phyloP scores from a whole-genome alignment of 2,329 filamentous ascomycete species.

The Penicillium capsulatum region DNA sequence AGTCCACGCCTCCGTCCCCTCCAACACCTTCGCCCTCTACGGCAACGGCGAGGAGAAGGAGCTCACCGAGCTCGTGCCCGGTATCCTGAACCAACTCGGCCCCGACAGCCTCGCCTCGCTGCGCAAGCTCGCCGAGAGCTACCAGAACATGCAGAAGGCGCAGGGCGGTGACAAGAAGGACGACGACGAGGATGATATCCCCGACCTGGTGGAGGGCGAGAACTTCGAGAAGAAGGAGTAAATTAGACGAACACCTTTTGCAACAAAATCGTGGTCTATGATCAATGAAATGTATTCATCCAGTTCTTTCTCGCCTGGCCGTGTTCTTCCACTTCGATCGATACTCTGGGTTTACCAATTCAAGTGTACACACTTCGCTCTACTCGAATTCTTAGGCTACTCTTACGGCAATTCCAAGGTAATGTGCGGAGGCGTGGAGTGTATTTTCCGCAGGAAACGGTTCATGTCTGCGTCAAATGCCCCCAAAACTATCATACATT shows the following conservation, averaged over 20 bases:
- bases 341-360: too few relatives aligned
- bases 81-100: conserved; percentile 98
- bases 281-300: conserved; percentile 25
- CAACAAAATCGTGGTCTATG: conserved; percentile 16
- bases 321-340: too few relatives aligned
- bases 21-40: conserved; percentile 99
- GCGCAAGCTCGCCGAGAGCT: conserved; percentile 97
- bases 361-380: too few relatives aligned
- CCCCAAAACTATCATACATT: conserved; percentile 14
- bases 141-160: conserved; percentile 98
- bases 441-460: too few relatives aligned
- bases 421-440: too few relatives aligned
- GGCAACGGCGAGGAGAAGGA: conserved; percentile 99
- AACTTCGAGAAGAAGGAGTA: conserved; percentile 99
- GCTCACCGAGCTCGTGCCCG: conserved; percentile 97
- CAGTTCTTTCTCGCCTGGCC: conserved; percentile 4
- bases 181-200: conserved; percentile 83
- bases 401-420: too few relatives aligned
- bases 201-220: conserved; percentile 92
- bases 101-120: conserved; percentile 96
- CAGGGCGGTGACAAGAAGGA: conserved; percentile 72
- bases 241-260: conserved; percentile 23
- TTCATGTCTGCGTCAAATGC: conserved; percentile 15
- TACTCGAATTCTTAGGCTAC: too few relatives aligned
- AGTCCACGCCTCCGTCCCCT: conserved; percentile 96